Base-by-base conservation (phyloP, 305 asterid species). In the Withania somnifera region DNA sequence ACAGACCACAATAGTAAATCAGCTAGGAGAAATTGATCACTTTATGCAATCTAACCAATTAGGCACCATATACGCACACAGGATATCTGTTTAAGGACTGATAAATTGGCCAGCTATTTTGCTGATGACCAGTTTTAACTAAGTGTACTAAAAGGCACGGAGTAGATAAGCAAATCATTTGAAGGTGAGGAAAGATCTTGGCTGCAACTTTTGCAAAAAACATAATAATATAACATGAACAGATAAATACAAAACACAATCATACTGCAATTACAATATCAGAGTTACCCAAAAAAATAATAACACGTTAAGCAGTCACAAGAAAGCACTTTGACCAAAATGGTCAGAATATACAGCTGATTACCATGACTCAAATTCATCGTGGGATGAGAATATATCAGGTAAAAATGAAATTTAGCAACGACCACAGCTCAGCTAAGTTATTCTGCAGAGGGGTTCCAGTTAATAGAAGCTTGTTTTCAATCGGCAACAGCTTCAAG, bases 381-480 rank as follows among this genome's bases (percentile, higher is more conserved):
- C 85, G 54, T 91, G 96, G 26, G 99, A 97, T 75, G 98, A 94
- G 90, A 97, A 95, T 58, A 95, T 91, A 87, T 97, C 98, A n/a
- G 99, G 99, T 81, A 97, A 92, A n/a, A 83, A 97, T 97, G 86
- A 97, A 97, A 86, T 97, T 97, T 89, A 97, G 82, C 88, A 97
- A 87, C 30, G 99, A 92, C 99, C 99, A 97, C 57, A 97, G 98
- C 90, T 95, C 99, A 26, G 97, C 92, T 87, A 97, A 85, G 90
- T 97, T 97, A 90, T 97, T 93, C 83, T 97, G 98, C 88, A 95
- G 90, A 77, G 98, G 98, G 82, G 98, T 94, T 86, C 98, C 97
- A 73, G 98, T 97, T 87, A 92, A 86, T 42, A 97, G 93, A 87
- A 97, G 98, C 90, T 92, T 95, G 87, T 97, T 97, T 89, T 97